Evolutionary conservation across 2,329 filamentous ascomycete genomes (phyloP), one percentile per base, ranked within the genome.

Genomic region (Fusarium circinatum): DNA sequence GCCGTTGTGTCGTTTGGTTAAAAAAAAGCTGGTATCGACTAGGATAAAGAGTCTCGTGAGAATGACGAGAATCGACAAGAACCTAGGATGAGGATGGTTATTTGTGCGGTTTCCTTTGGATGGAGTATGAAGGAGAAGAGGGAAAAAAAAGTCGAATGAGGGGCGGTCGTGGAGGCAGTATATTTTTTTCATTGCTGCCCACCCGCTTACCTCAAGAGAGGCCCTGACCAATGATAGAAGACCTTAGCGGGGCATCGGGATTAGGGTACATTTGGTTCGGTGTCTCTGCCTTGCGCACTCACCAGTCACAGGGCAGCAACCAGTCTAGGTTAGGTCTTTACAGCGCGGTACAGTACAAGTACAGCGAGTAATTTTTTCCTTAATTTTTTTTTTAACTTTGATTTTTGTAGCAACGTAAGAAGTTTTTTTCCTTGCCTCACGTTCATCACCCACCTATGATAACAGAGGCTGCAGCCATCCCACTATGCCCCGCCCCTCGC

Each of bases 31-130:
- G 68, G 63, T 82, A 70, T 80, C 80, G 76, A 79, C 84, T 87
- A 88, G 86, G 88, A 82, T 83, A 83, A 80, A 80, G 79, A 82
- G 84, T 86, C 87, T 83, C 87, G 83, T 87, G 68, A 71, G 71
- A 76, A 75, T 76, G 72, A 81, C 82, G 82, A 84, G 84, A 85
- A 83, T 79, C 76, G 77, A 80, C 76, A 76, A 77, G 76, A 81
- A 83, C 80, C 82, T 85, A 86, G 79, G 83, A 86, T 77, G 75
- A 74, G 80, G 75, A 54, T 81, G 68, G 74, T 76, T 79, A 78
- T 78, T 59, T 78, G 76, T 79, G 75, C 77, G 69, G 66, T 78
- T 59, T 69, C 71, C 70, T 78, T 74, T 76, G 70, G 41, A 78
- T 76, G 78, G 75, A 78, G 75, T 75, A 77, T 77, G 76, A 73